Evolutionary conservation across 2,329 filamentous ascomycete genomes (phyloP).

Genomic region (Leptographium flavum): DNA sequence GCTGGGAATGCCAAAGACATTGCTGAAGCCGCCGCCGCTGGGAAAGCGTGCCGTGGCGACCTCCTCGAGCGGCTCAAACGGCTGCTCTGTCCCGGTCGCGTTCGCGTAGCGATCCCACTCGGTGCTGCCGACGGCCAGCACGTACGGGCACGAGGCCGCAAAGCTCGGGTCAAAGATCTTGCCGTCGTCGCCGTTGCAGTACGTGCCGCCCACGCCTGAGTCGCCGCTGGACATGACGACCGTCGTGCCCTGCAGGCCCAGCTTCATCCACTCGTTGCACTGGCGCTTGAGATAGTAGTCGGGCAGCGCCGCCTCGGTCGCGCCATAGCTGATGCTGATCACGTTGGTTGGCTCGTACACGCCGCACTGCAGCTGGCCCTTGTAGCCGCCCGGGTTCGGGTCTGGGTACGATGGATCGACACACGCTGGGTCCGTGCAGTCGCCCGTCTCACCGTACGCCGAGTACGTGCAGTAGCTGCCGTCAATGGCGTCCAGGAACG

Average conservation of each 20-base stretch:
- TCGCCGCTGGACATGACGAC: conserved; percentile 32
- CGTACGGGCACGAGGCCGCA: conserved; percentile 25
- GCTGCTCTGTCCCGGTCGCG: background rate
- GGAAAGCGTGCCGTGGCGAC: conserved; percentile 14
- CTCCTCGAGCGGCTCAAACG: conserved; percentile 9
- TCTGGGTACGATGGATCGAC: conserved; percentile 34
- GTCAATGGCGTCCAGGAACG: conserved; percentile 31
- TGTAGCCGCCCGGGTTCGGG: conserved; percentile 28
- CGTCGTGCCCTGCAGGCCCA: conserved; percentile 30
- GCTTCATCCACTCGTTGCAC: conserved; percentile 35
- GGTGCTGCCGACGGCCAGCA: conserved; percentile 29
- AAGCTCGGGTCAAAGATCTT: conserved; percentile 9
- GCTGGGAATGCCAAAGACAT: conserved; percentile 13
- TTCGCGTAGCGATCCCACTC: conserved; percentile 1
- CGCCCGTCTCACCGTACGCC: conserved; percentile 29
- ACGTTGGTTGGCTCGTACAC: conserved; percentile 35
- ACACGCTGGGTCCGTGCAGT: conserved; percentile 18
- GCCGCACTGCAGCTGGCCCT: conserved; percentile 23
- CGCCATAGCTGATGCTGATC: conserved; percentile 39
- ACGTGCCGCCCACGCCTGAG: conserved; percentile 24
- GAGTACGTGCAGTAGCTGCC: conserved; percentile 33
- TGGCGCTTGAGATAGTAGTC: conserved; percentile 35
- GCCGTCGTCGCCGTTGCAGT: conserved; percentile 8
- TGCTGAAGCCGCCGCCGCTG: conserved; percentile 26
- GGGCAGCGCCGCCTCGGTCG: conserved; percentile 35